Evolutionary conservation across 2,329 filamentous ascomycete genomes (phyloP).

Genomic region (Xylariaceae sp.): DNA sequence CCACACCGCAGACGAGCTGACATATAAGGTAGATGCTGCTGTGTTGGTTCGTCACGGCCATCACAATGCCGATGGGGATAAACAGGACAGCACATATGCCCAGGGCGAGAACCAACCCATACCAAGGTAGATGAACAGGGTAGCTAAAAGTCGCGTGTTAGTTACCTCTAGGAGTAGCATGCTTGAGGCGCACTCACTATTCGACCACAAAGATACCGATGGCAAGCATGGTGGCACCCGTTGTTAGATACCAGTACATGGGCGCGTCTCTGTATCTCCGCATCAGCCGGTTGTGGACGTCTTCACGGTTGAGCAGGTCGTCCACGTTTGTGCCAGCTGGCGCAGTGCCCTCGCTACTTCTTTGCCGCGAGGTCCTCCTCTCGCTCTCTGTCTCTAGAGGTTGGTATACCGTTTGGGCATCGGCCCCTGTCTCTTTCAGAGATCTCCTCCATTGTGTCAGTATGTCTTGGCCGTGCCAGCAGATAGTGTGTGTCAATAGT

Average conservation of each 20-base stretch:
- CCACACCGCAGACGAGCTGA: conserved; percentile 76
- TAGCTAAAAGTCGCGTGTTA: conserved; percentile 50
- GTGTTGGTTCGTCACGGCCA: conserved; percentile 89
- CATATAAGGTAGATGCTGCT: conserved; percentile 84
- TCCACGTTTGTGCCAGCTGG: conserved; percentile 44
- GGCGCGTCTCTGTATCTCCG: conserved; percentile 78
- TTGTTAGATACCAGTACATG: conserved; percentile 75
- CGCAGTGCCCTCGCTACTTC: conserved; percentile 14
- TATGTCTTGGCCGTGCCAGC: conserved; percentile 84
- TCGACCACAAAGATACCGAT: conserved; percentile 83
- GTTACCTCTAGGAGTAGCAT: background rate
- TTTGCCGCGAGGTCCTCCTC: conserved; percentile 21
- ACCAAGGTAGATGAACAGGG: conserved; percentile 81
- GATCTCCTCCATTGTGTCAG: conserved; percentile 72
- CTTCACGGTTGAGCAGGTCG: conserved; percentile 66
- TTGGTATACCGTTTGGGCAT: conserved; percentile 51
- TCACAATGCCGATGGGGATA: conserved; percentile 88
- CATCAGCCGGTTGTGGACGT: conserved; percentile 85
- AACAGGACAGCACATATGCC: conserved; percentile 78
- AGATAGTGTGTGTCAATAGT: conserved; percentile 74
- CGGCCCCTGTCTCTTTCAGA: conserved; percentile 58
- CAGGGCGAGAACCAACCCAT: conserved; percentile 76
- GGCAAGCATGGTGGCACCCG: conserved; percentile 71
- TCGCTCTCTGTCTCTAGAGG: conserved; percentile 38
- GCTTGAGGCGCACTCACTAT: conserved; percentile 55